These are phyloP conservation scores for Adansonia digitata DNA, from an alignment of 345 rosid species.

Conservation along the genomic window DNA sequence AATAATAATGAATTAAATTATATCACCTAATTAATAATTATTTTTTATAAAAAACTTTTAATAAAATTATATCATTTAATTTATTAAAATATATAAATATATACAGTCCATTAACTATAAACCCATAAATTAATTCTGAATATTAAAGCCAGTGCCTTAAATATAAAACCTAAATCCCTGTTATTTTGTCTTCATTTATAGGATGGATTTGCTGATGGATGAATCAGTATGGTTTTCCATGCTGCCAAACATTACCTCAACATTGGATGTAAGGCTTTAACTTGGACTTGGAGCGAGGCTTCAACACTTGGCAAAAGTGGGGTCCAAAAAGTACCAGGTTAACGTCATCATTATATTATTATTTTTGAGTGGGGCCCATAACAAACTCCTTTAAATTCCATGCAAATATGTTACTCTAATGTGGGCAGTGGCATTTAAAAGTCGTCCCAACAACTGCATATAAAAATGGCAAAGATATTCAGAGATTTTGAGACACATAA, in stretches of 20 bases:
- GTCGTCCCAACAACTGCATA: constrained; percentile 11
- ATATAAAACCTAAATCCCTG: no score
- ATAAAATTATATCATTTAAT: no score
- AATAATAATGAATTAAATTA: no score
- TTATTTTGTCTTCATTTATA: not conserved
- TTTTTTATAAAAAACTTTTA: no score
- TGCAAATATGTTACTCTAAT: constrained; percentile 12
- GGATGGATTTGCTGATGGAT: not conserved
- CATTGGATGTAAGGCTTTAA: not conserved
- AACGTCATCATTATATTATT: not conserved
- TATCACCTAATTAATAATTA: no score
- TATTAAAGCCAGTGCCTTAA: no score
- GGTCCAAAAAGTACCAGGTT: not conserved
- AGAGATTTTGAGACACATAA: constrained; percentile 17
- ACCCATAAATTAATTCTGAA: not conserved
- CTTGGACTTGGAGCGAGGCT: not conserved
- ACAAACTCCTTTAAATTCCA: constrained; percentile 22
- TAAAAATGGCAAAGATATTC: constrained; percentile 26
- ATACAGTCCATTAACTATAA: no score
- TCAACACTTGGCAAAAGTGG: not conserved
- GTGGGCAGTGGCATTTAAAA: constrained; percentile 9
- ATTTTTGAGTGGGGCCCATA: constrained; percentile 14
- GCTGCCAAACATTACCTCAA: not conserved
- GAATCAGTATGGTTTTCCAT: not conserved
- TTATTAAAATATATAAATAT: no score